phyloP scores from a whole-genome alignment of 78 protist species.

The Guillardia theta region DNA sequence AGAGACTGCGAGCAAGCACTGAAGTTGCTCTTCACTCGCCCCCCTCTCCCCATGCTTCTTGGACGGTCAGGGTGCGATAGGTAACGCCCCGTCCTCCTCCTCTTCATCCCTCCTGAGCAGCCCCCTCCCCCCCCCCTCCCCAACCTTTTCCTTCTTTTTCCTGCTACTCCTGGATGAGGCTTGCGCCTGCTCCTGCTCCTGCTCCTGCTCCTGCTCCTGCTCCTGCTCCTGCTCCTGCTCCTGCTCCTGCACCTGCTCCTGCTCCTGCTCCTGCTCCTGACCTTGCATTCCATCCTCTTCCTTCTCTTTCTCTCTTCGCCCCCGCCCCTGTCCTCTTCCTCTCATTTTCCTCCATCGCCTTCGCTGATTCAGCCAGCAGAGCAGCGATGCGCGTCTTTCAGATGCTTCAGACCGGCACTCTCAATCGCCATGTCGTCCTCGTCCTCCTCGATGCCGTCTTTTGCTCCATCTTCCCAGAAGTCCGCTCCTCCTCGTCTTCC shows the following conservation, averaged over 20 bases:
- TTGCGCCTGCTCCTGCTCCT: too few relatives aligned
- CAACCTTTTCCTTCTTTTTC: too few relatives aligned
- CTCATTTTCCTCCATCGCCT: not conserved
- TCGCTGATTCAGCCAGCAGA: not conserved
- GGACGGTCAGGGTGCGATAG: too few relatives aligned
- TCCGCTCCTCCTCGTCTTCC: not conserved
- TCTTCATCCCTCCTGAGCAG: too few relatives aligned
- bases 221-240: not conserved
- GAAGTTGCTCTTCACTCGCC: too few relatives aligned
- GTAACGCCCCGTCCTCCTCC: too few relatives aligned
- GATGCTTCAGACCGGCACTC: not conserved
- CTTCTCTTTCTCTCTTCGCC: not conserved
- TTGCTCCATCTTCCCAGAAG: not conserved
- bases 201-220: not conserved
- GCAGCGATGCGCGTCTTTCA: not conserved
- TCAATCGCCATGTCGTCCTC: not conserved
- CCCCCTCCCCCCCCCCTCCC: too few relatives aligned
- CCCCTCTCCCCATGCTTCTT: too few relatives aligned
- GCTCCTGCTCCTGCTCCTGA: not conserved
- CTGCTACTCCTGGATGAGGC: too few relatives aligned
- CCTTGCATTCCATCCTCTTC: not conserved
- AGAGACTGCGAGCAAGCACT: too few relatives aligned
- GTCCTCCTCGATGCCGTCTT: not conserved
- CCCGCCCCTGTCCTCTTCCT: not conserved
- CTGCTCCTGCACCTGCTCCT: not conserved